Base-by-base conservation (phyloP, 257 asterid species). In the Nicotiana tomentosiformis region DNA sequence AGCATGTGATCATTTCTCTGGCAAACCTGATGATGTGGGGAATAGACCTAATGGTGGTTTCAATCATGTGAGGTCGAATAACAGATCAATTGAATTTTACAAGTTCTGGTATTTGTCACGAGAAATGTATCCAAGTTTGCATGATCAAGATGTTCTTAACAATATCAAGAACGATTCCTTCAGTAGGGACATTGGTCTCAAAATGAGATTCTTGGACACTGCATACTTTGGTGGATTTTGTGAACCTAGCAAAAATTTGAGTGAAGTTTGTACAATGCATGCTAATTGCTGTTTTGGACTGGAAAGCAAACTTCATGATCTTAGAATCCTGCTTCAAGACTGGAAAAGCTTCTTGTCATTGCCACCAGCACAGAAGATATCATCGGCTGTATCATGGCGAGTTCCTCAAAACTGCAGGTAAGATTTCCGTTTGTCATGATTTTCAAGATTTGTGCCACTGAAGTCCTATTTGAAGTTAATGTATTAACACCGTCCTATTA, bases 381-480 rank as follows among this genome's bases (percentile, higher is more conserved):
- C 62, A 1, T 83, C 85, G 37, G 72, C 67, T 23, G 58, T 66
- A 49, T 64, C 87, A n/a, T 94, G 98, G 98, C 91, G 89, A 35
- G 97, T 91, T 84, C 98, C 98, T 7, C 91, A 93, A 82, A 93
- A 93, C 85, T 93, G 97, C 90, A 82, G 96, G 98, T 94, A 83
- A 77, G 82, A 10, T 66, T 29, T 30, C 82, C 82, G 77, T 58
- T 57, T 85, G 15, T 37, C 12, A 64, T 66, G 11, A 37, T 26
- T 77, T 80, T 46, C 9, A 4, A 10, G 55, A 26, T n/a, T 33
- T 10, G 20, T 20, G 39, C 15, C 55, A 30, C 16, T 30, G 46
- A 57, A n/a, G 20, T n/a, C 30, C 23, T 17, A 60, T 81, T 55
- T n/a, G 11, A 80, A 29, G 5, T n/a, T 8, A 26, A 51, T 74